Evolutionary conservation across 257 asterid genomes (phyloP).

Genomic region (Cynanchum wilfordii): DNA sequence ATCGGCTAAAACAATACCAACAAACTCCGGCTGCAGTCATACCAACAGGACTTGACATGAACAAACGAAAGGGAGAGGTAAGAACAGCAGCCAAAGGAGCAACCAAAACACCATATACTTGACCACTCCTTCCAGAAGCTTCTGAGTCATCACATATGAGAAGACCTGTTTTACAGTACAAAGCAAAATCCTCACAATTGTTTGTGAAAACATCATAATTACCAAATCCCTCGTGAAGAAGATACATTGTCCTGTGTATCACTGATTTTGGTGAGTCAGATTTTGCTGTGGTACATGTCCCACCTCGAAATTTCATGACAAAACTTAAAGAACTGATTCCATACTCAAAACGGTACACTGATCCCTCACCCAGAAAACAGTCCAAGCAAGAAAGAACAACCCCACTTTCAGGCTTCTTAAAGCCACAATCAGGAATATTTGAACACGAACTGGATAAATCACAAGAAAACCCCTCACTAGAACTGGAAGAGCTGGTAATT

Average conservation of each 20-base stretch:
- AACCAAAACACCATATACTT: constrained; percentile 22
- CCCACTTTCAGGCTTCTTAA: constrained; percentile 21
- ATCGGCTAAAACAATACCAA: constrained; percentile 30
- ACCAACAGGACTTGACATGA: constrained; percentile 26
- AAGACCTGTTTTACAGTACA: constrained; percentile 42
- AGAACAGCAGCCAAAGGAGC: constrained; percentile 32
- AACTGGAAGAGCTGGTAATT: not conserved
- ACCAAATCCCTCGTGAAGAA: constrained; percentile 35
- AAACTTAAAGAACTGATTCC: constrained; percentile 22
- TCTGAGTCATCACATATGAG: constrained; percentile 18
- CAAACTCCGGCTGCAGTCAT: constrained; percentile 23
- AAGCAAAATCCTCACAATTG: constrained; percentile 45
- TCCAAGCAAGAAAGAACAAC: constrained; percentile 38
- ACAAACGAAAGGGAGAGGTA: constrained; percentile 26
- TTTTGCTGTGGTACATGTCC: constrained; percentile 34
- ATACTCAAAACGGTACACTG: constrained; percentile 28
- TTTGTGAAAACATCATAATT: constrained; percentile 23
- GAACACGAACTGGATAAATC: constrained; percentile 7
- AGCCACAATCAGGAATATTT: constrained; percentile 30
- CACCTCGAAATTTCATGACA: constrained; percentile 32
- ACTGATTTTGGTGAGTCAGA: constrained; percentile 28
- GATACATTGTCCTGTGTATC: constrained; percentile 28
- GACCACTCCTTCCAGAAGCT: constrained; percentile 36
- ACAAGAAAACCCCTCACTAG: not conserved
- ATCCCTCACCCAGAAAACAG: constrained; percentile 32